These are phyloP conservation scores for Ailanthus altissimus DNA, from an alignment of 345 rosid genomes.

Conservation along the genomic window DNA sequence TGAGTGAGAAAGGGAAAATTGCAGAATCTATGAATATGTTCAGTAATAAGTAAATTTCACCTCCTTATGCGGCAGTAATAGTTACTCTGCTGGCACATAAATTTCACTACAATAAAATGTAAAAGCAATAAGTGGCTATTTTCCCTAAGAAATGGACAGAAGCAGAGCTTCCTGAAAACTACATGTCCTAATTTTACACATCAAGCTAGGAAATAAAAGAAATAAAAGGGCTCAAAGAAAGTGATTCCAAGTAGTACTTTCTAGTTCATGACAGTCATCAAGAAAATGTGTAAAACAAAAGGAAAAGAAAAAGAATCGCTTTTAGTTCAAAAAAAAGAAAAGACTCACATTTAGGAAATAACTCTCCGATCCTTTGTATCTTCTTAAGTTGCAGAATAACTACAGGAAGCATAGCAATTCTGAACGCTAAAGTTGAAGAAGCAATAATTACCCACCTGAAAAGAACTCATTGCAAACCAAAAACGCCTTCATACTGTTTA, in stretches of 20 bases:
- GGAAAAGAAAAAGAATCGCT: slow-evolving; percentile 42
- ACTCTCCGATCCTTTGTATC: slow-evolving; percentile 50
- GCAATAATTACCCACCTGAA: slow-evolving; percentile 79
- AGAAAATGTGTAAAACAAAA: neutral
- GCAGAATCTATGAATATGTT: neutral
- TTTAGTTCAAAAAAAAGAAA: slow-evolving; percentile 27
- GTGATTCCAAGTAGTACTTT: neutral
- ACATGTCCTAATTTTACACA: neutral
- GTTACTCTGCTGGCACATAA: neutral
- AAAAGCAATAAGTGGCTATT: too few relatives aligned
- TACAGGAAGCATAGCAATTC: slow-evolving; percentile 61
- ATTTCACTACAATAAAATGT: neutral
- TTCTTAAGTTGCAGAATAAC: slow-evolving; percentile 68
- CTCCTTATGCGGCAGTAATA: neutral
- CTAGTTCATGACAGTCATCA: neutral
- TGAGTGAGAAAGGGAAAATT: neutral
- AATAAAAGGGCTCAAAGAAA: neutral
- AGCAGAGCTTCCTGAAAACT: neutral
- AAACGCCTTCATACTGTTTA: neutral
- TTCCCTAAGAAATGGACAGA: too few relatives aligned
- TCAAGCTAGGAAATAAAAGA: neutral
- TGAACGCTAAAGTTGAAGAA: slow-evolving; percentile 71
- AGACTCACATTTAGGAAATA: slow-evolving; percentile 70
- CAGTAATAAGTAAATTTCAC: too few relatives aligned
- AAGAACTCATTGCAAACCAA: slow-evolving; percentile 1